phyloP scores from a whole-genome alignment of 306 rosid species.

The Cucurbita argyrosperma region DNA sequence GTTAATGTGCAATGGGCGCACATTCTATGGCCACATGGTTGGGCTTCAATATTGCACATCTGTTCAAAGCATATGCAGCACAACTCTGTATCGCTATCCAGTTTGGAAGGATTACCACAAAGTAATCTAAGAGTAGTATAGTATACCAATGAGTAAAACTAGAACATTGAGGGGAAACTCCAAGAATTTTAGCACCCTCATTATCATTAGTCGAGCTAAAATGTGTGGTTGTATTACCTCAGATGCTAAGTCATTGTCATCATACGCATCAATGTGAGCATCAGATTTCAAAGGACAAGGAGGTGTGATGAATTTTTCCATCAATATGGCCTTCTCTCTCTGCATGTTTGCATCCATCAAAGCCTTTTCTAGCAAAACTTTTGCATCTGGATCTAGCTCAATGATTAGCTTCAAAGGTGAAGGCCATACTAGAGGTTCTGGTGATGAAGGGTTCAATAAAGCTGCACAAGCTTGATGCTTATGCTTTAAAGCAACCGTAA shows the following conservation, averaged over 20 bases:
- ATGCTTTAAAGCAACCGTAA: constrained; percentile 54
- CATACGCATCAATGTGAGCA: constrained; percentile 6
- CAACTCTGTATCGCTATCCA: constrained; percentile 50
- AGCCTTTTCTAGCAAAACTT: constrained; percentile 58
- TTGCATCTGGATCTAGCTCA: constrained; percentile 70
- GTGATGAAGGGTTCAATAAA: constrained; percentile 60
- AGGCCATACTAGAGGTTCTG: constrained; percentile 90
- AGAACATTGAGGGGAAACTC: background rate
- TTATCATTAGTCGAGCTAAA: background rate
- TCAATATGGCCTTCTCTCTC: constrained; percentile 59
- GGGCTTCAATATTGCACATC: constrained; percentile 73
- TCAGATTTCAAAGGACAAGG: constrained; percentile 33
- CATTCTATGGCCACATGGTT: constrained; percentile 84
- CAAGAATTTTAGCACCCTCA: background rate
- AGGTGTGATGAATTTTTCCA: constrained; percentile 19
- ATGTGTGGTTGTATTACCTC: constrained; percentile 33
- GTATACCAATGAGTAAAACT: background rate
- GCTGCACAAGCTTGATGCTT: constrained; percentile 61
- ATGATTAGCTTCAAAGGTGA: constrained; percentile 72
- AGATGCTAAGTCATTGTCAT: constrained; percentile 29
- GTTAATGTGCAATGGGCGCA: constrained; percentile 77
- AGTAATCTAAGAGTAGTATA: background rate
- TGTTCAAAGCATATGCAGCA: too few species aligned
- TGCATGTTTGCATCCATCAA: constrained; percentile 70
- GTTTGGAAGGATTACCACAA: background rate